A percentile compares a stretch with the other conserved stretches of the same genome.
Conservation (phyloP, 129 eudicot species). For the Tanacetum coccineum region DNA sequence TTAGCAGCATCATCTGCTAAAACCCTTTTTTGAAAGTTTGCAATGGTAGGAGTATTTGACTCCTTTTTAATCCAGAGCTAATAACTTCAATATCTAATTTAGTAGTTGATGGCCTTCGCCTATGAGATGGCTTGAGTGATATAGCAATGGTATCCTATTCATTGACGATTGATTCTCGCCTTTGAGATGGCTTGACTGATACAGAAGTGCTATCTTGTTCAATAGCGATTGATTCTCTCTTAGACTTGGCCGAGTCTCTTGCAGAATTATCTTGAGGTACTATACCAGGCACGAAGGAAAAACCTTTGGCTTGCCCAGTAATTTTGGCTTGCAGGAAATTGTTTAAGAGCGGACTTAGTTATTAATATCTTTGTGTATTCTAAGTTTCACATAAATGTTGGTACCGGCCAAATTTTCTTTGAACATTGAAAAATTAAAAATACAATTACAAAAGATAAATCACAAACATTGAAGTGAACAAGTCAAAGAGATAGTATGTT, state of each 20-base stretch:
- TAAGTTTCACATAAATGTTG: constrained; percentile 28
- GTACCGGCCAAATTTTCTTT: constrained; percentile 23
- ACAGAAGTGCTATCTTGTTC: constrained; percentile 32
- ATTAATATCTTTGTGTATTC: constrained; percentile 41
- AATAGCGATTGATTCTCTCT: constrained; percentile 43
- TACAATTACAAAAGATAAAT: constrained; percentile 12
- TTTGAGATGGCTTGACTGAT: constrained; percentile 52
- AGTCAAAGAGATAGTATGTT: background rate
- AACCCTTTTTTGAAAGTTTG: constrained; percentile 35
- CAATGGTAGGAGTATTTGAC: constrained; percentile 25
- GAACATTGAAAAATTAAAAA: constrained; percentile 35
- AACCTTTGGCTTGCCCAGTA: constrained; percentile 20
- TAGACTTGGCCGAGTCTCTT: constrained; percentile 30
- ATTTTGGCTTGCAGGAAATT: constrained; percentile 41
- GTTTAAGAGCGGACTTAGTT: constrained; percentile 36
- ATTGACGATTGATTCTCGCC: constrained; percentile 35
- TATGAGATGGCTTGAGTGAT: constrained; percentile 49
- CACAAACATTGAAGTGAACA: constrained; percentile 6
- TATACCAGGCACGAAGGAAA: too few species aligned
- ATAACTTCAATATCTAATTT: constrained; percentile 44
- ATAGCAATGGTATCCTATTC: constrained; percentile 31
- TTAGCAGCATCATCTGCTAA: constrained; percentile 44
- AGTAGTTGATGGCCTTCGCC: constrained; percentile 49
- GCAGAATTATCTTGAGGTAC: constrained; percentile 32
- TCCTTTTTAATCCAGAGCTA: constrained; percentile 31